These are phyloP conservation scores for Paraglomus brasilianum DNA, from an alignment of 192 early-diverging fungal genomes.

Conservation along the genomic window DNA sequence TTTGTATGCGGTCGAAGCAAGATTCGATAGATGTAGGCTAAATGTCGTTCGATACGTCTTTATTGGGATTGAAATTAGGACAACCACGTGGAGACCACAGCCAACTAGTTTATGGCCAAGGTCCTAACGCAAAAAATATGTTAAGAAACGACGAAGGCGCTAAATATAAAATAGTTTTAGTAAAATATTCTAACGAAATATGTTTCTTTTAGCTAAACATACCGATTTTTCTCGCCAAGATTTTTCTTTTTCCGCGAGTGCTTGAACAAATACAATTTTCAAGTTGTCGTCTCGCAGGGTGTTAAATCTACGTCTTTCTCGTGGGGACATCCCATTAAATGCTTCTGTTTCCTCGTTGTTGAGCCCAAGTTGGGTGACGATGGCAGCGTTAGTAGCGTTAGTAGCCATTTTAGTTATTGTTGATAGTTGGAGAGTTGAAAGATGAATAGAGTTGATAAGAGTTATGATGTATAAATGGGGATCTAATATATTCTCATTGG, in stretches of 20 bases:
- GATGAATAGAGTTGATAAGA: no score
- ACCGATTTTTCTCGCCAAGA: slow-evolving; percentile 21
- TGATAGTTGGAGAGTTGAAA: no score
- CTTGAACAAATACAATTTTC: neutral
- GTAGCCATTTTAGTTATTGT: slow-evolving; percentile 6
- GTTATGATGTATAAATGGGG: no score
- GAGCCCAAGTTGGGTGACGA: neutral
- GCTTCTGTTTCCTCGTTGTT: neutral
- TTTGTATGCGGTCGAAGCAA: no score
- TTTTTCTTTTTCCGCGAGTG: neutral
- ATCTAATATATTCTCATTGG: no score
- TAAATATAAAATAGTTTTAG: slow-evolving; percentile 29
- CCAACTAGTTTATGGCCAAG: no score
- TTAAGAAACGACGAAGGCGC: neutral
- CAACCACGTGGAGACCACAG: neutral
- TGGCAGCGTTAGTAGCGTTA: no score
- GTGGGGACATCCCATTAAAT: neutral
- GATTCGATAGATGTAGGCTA: no score
- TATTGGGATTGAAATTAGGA: no score
- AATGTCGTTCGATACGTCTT: no score
- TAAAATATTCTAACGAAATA: slow-evolving; percentile 19
- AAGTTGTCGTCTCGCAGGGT: slow-evolving; percentile 2
- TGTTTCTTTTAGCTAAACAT: slow-evolving; percentile 24
- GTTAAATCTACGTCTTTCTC: neutral
- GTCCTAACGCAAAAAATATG: neutral